phyloP scores from a whole-genome alignment of 139 green algal genomes.

The Micractinium conductrix region DNA sequence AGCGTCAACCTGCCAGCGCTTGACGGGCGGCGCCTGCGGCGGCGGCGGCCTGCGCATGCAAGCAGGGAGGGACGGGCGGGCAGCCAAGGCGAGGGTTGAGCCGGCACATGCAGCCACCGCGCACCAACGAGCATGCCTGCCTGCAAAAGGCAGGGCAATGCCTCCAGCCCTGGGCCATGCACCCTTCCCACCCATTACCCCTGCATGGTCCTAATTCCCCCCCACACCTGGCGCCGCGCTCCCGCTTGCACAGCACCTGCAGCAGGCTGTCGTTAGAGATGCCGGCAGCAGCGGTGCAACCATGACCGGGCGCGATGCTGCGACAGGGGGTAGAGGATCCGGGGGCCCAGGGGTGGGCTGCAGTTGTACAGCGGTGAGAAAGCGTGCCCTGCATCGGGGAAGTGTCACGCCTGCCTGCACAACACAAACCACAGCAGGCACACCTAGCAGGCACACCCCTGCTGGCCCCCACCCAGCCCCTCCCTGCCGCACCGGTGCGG shows the following conservation, averaged over 20 bases:
- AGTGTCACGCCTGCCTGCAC: background rate
- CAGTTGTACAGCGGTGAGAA: background rate
- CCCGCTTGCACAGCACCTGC: constrained; percentile 41
- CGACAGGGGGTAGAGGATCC: too few relatives aligned
- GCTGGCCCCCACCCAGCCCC: too few relatives aligned
- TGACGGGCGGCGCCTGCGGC: background rate
- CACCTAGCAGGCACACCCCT: too few relatives aligned
- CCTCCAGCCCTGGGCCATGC: too few relatives aligned
- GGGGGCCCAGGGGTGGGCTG: too few relatives aligned
- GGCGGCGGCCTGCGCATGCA: background rate
- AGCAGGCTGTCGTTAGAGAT: constrained; percentile 39
- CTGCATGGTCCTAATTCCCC: too few relatives aligned
- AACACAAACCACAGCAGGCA: background rate
- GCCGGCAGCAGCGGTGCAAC: constrained; percentile 38
- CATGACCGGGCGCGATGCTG: constrained; percentile 55
- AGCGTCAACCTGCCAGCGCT: constrained; percentile 74
- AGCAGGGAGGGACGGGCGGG: background rate
- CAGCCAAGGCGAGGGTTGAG: background rate
- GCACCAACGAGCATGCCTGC: background rate
- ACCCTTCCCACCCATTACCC: too few relatives aligned
- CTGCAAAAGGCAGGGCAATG: too few relatives aligned
- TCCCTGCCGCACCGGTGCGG: constrained; percentile 61
- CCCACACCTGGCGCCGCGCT: constrained; percentile 43
- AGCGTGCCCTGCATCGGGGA: background rate
- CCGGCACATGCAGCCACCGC: background rate